Evolutionary conservation across 257 asterid genomes (phyloP), one percentile per base, ranked within the genome.

Genomic region (Dorcoceras hygrometricum): DNA sequence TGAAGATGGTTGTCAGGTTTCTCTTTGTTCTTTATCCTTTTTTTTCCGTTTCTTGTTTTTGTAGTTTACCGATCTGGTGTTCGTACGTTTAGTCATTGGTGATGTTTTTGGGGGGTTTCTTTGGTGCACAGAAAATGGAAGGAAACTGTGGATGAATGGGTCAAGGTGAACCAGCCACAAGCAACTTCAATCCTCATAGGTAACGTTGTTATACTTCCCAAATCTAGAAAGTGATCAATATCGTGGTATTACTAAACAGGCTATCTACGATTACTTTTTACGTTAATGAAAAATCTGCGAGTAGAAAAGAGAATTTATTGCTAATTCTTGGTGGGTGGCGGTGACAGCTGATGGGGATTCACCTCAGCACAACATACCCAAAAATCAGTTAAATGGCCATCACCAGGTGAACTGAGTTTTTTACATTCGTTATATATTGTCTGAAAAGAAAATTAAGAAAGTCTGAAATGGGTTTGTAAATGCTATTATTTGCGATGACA

Each of bases 71-170:
- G 20, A 19, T 32, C 18, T n/a, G 26, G 23, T 9, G 3, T 65
- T 48, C 20, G 20, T 70, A 12, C 2, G 20, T 55, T 62, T 36
- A 23, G 59, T 18, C 36, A 50, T 32, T 62, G 54, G 32, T 53
- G 16, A 20, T 31, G 55, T 28, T 24, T 23, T 69, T 25, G 66
- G 23, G 65, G 50, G n/a, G 4, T 23, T 68, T 65, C 59, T 53
- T 50, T 66, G 66, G 73, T 71, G 14, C 48, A 79, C 83, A 94
- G 99, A 53, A 94, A 88, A 74, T 94, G 99, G 99, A 94, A 88
- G 75, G 95, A 83, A 51, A 85, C 89, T 11, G 99, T 94, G 78
- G 97, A 94, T 62, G 95, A 93, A 64, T 90, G 96, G 97, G 96
- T 87, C 72, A 86, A 79, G 81, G 84, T 82, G 79, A 84, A 89